Percentiles rank a stretch among this genome's conserved stretches.
Conservation (phyloP, 129 eudicot species). For the Flaveria sonorensis region DNA sequence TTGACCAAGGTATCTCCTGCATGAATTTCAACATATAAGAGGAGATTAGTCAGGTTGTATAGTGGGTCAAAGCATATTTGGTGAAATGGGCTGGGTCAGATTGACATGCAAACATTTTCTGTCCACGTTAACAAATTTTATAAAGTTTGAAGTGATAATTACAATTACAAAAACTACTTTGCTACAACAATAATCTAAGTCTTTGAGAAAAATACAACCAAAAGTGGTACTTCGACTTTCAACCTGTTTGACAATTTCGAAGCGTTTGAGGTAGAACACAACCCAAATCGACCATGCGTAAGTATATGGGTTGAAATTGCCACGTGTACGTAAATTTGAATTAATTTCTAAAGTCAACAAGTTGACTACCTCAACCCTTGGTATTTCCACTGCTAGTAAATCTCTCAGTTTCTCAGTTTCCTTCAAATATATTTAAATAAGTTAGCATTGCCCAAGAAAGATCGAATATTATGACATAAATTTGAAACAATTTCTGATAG, state of each 20-base stretch:
- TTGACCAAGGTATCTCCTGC: conserved; percentile 62
- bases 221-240: not conserved
- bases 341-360: conserved; percentile 13
- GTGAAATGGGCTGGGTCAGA: not conserved
- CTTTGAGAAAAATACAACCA: not conserved
- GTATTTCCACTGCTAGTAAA: conserved; percentile 64
- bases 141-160: not conserved
- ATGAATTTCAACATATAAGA: conserved; percentile 17
- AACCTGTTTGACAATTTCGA: not conserved
- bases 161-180: not conserved
- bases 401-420: conserved; percentile 67
- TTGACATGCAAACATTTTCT: not conserved
- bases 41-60: not conserved
- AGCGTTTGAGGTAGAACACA: conserved; percentile 5
- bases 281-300: not conserved
- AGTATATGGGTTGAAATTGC: not conserved
- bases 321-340: not conserved
- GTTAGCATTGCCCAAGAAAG: not conserved
- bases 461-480: not conserved
- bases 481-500: not conserved
- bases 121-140: not conserved
- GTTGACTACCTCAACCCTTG: conserved; percentile 65
- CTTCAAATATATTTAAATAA: conserved; percentile 39
- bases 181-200: not conserved
- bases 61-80: not conserved